Evolutionary conservation across 2,329 filamentous ascomycete species (phyloP).

Genomic region (Pseudogymnoascus sp.): DNA sequence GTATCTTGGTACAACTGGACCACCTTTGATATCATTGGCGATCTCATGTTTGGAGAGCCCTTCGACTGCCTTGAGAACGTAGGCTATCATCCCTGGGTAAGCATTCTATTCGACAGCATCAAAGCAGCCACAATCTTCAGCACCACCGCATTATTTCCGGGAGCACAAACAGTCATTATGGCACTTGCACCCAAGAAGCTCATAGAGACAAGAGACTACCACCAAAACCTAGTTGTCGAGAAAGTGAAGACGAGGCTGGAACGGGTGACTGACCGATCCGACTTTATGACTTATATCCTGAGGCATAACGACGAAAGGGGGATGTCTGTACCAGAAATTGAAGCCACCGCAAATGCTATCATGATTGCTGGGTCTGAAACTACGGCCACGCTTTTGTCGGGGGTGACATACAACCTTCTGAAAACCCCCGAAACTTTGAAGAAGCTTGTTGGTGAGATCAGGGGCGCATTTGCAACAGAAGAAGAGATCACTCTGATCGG

Average conservation of each 20-base stretch:
- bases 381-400: conserved; percentile 38
- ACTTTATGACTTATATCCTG: conserved; percentile 13
- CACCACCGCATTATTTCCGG: not conserved
- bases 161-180: conserved; percentile 7
- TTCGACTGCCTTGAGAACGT: conserved; percentile 26
- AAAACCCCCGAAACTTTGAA: conserved; percentile 28
- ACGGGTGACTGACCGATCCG: not conserved
- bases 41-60: conserved; percentile 27
- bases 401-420: conserved; percentile 32
- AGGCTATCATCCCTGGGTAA: conserved; percentile 24
- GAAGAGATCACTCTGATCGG: conserved; percentile 15
- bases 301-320: conserved; percentile 14
- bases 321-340: conserved; percentile 8
- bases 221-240: not conserved
- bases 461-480: conserved; percentile 29
- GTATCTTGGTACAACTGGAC: conserved; percentile 22
- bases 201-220: not conserved
- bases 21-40: conserved; percentile 32
- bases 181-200: not conserved
- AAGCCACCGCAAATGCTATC: conserved; percentile 10
- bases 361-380: conserved; percentile 43
- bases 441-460: conserved; percentile 34
- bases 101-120: conserved; percentile 21
- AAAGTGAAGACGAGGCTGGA: conserved; percentile 10
- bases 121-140: conserved; percentile 12